Percentiles rank a stretch among this genome's conserved stretches.
These are phyloP conservation scores for Mycena metata DNA, from an alignment of 768 basidiomycete species.

Conservation along the genomic window DNA sequence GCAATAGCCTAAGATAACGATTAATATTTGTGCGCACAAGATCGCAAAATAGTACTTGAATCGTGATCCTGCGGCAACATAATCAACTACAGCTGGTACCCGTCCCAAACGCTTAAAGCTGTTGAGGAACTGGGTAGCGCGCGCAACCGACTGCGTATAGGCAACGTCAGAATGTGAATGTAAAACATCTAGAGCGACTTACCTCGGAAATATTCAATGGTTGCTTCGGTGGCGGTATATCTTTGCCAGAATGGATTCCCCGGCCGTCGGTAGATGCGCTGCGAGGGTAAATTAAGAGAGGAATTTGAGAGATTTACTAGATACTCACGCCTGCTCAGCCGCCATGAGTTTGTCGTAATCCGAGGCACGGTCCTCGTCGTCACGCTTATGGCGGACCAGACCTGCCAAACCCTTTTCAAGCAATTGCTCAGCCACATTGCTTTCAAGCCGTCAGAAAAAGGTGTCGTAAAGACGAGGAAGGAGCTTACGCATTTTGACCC, in stretches of 20 bases:
- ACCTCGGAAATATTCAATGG: conserved; percentile 96
- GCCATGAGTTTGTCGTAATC: conserved; percentile 97
- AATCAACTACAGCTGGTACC: conserved; percentile 90
- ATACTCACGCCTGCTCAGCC: conserved; percentile 89
- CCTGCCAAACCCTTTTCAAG: conserved; percentile 94
- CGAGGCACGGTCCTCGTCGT: conserved; percentile 95
- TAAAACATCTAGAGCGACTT: conserved; percentile 29
- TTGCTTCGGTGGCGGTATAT: conserved; percentile 80
- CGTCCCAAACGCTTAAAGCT: conserved; percentile 91
- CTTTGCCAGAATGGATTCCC: conserved; percentile 95
- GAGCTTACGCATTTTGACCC: conserved; percentile 79
- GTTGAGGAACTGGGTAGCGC: conserved; percentile 90
- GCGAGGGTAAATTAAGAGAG: conserved; percentile 31
- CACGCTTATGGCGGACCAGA: conserved; percentile 91
- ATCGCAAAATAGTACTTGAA: conserved; percentile 78
- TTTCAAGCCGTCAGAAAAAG: conserved; percentile 48
- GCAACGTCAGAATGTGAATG: conserved; percentile 19
- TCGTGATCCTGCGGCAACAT: conserved; percentile 93
- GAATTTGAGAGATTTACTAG: background rate
- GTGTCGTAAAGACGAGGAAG: background rate
- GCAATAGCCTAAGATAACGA: conserved; percentile 70
- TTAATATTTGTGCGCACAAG: conserved; percentile 15
- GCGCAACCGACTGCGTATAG: conserved; percentile 66
- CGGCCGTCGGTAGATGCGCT: conserved; percentile 84
- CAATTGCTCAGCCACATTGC: conserved; percentile 93